Base-by-base conservation (phyloP, 2,329 filamentous ascomycete genomes). In the Alternaria sp. region DNA sequence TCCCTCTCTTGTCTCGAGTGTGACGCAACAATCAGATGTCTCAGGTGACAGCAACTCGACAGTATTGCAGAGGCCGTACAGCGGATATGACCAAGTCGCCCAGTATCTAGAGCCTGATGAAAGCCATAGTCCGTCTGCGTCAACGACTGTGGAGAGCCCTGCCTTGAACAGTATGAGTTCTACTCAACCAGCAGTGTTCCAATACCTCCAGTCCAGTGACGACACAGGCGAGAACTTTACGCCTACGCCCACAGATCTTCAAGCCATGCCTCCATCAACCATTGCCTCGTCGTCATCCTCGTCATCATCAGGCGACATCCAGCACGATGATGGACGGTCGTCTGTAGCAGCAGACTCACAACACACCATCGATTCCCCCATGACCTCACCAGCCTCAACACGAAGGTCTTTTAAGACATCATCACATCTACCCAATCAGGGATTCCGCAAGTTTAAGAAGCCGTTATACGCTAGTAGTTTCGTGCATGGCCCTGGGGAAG, bases 11-110 rank as follows among this genome's bases (percentile, higher is more conserved):
- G 65, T 79, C 43, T 84, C 82, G 25, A 76, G 73, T 52, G 63
- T 80, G 45, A 83, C 81, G 3, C 76, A 78, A 52, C 71, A 72
- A 10, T 82, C 81, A 14, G 76, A 72, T 52, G 71, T 71, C 16
- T 82, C 81, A 2, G 81, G 78, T 64, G 80, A 76, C n/a, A 84
- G 81, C 67, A 81, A 77, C 56, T 81, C 81, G 2, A 83, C 82
- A 4, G 75, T 83, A 12, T 83, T 80, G 11, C 81, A 82, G 62
- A 73, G 73, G 43, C 80, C 79, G 5, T 81, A 81, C 62, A 72
- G 81, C 57, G 72, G 81, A 34, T 71, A 69, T 46, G 68, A 60
- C 20, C 64, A 65, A 44, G 59, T 64, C 25, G 59, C 60, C 16
- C 73, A 74, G 36, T 68, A 66, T 57, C 73, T 73, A 43, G 64